Evolutionary conservation across 805 yeast species (phyloP).

Genomic region (Spathaspora sp.): DNA sequence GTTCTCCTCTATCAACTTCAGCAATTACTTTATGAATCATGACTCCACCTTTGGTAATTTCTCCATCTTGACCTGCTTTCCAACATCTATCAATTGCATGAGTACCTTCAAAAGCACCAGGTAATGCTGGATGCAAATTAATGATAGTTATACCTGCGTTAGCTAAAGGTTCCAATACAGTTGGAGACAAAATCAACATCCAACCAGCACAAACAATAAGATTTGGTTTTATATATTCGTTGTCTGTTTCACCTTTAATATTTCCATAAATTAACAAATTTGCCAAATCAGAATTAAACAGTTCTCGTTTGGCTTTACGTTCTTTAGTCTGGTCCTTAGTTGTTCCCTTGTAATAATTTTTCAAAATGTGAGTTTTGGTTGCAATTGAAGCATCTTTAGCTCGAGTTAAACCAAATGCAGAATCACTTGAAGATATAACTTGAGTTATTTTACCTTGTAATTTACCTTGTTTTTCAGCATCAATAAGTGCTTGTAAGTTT

Average conservation of each 20-base stretch:
- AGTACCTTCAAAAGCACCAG: slow-evolving; percentile 95
- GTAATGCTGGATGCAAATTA: slow-evolving; percentile 94
- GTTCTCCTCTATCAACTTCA: slow-evolving; percentile 92
- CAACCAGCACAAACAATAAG: slow-evolving; percentile 97
- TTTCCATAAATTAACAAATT: slow-evolving; percentile 53
- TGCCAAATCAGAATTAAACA: slow-evolving; percentile 79
- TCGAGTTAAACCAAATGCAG: slow-evolving; percentile 84
- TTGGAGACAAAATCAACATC: slow-evolving; percentile 87
- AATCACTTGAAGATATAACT: slow-evolving; percentile 80
- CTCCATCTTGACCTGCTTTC: slow-evolving; percentile 89
- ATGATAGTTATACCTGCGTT: slow-evolving; percentile 70
- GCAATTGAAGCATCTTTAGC: slow-evolving; percentile 70
- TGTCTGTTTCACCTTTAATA: slow-evolving; percentile 26
- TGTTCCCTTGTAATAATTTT: slow-evolving; percentile 67
- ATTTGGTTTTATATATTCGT: slow-evolving; percentile 57
- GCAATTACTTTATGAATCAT: slow-evolving; percentile 97
- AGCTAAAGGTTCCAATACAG: slow-evolving; percentile 65
- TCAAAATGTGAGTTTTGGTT: slow-evolving; percentile 68
- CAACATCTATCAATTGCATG: slow-evolving; percentile 96
- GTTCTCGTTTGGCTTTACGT: slow-evolving; percentile 59
- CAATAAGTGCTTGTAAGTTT: slow-evolving; percentile 92
- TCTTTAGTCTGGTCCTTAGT: slow-evolving; percentile 63
- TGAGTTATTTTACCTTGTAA: slow-evolving; percentile 56
- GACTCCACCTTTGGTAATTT: slow-evolving; percentile 75
- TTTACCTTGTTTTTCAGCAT: slow-evolving; percentile 48